These are phyloP conservation scores for Calonectria montana DNA, from an alignment of 2,329 filamentous ascomycete genomes.

Conservation along the genomic window DNA sequence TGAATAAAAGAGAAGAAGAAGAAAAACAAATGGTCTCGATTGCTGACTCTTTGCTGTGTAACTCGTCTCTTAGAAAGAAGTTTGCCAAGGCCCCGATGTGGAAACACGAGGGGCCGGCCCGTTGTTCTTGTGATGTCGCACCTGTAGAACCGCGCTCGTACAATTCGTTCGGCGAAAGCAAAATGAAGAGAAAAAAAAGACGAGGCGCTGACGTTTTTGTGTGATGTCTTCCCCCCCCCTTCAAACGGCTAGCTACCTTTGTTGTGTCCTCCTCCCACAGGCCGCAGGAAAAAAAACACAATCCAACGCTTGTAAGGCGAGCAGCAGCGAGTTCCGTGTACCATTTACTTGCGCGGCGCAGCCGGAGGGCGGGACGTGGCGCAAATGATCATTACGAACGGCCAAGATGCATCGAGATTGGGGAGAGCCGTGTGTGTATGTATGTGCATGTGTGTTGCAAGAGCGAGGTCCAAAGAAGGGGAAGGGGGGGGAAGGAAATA, in stretches of 20 bases:
- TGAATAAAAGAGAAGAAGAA: not conserved
- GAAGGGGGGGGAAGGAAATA: not conserved
- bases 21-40: no score
- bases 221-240: not conserved
- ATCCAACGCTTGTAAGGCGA: not conserved
- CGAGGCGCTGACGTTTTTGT: not conserved
- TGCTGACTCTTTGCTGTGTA: not conserved
- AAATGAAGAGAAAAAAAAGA: not conserved
- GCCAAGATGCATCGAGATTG: not conserved
- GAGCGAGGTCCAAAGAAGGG: not conserved
- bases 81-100: not conserved
- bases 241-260: not conserved
- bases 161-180: not conserved
- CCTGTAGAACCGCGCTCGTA: not conserved
- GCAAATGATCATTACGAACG: not conserved
- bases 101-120: not conserved
- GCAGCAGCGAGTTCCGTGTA: not conserved
- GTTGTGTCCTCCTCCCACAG: not conserved
- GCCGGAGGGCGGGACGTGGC: not conserved
- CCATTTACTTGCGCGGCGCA: not conserved
- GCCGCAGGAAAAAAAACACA: not conserved
- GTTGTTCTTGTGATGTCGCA: not conserved
- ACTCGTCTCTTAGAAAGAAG: not conserved
- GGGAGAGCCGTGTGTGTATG: not conserved
- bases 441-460: not conserved